These are phyloP conservation scores for Volvox carteri DNA, from an alignment of 163 green algal genomes.

Conservation along the genomic window DNA sequence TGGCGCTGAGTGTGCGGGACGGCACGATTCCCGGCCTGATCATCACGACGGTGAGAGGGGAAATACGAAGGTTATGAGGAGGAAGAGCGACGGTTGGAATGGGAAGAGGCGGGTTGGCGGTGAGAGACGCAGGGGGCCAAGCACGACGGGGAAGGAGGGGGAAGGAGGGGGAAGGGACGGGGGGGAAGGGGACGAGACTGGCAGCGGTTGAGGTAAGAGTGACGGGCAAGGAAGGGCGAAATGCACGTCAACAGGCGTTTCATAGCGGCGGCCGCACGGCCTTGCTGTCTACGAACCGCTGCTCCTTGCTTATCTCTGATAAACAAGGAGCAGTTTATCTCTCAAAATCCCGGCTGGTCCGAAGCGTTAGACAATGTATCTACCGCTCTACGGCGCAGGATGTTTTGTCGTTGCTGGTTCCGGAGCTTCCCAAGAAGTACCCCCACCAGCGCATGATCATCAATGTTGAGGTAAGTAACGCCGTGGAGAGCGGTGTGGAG, in stretches of 20 bases:
- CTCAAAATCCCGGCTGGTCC: too few relatives aligned
- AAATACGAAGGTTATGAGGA: neutral
- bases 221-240: neutral
- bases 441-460: constrained; percentile 61
- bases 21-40: constrained; percentile 57
- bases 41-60: constrained; percentile 55
- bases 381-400: too few relatives aligned
- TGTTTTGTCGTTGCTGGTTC: constrained; percentile 63
- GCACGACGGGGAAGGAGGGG: neutral
- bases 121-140: neutral
- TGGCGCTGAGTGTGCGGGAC: constrained; percentile 41
- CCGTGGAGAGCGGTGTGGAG: too few relatives aligned
- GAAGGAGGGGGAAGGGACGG: neutral
- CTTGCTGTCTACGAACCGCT: too few relatives aligned
- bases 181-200: neutral
- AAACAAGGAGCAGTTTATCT: too few relatives aligned
- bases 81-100: neutral
- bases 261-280: too few relatives aligned
- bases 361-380: too few relatives aligned
- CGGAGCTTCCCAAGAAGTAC: constrained; percentile 65
- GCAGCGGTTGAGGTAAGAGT: neutral
- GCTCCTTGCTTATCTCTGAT: too few relatives aligned
- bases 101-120: neutral
- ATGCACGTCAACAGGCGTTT: too few relatives aligned
- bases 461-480: constrained; percentile 35